Percentiles rank a stretch among this genome's conserved stretches.
These are phyloP conservation scores for Trypanosoma rangeli DNA, from an alignment of 208 protist species.

Conservation along the genomic window DNA sequence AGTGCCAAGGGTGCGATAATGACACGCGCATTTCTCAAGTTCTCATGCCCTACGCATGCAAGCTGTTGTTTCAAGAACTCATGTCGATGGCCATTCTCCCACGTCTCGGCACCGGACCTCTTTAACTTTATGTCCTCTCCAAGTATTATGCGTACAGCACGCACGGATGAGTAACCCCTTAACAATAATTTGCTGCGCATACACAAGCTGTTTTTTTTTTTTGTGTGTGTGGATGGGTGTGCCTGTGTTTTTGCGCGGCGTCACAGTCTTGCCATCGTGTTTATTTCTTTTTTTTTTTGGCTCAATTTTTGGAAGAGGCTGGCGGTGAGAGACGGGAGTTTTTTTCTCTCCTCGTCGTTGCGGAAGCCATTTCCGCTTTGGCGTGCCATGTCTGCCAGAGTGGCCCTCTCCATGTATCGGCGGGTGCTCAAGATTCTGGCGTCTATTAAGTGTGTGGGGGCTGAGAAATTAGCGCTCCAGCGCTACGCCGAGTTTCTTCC, in stretches of 20 bases:
- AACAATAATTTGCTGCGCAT: neutral
- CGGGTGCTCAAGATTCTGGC: slow-evolving; percentile 10
- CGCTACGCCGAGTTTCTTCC: slow-evolving; percentile 61
- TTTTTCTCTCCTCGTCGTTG: neutral
- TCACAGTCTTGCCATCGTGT: neutral
- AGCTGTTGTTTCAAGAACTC: slow-evolving; percentile 98
- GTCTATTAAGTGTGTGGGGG: slow-evolving; percentile 7
- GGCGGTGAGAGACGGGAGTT: too few species aligned
- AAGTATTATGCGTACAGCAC: neutral
- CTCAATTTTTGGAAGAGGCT: neutral
- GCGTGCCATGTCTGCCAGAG: slow-evolving; percentile 7
- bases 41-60: slow-evolving; percentile 96
- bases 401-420: slow-evolving; percentile 19
- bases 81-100: slow-evolving; percentile 96
- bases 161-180: neutral
- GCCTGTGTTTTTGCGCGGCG: neutral
- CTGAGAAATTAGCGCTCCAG: slow-evolving; percentile 23
- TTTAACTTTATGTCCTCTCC: slow-evolving; percentile 20
- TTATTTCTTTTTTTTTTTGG: neutral
- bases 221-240: neutral
- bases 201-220: neutral
- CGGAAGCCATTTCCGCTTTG: neutral
- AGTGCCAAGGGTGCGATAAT: slow-evolving; percentile 89
- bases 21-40: slow-evolving; percentile 88
- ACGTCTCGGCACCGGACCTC: slow-evolving; percentile 61